Evolutionary conservation across 345 rosid genomes (phyloP).

Genomic region (Cardamine resedifolia): DNA sequence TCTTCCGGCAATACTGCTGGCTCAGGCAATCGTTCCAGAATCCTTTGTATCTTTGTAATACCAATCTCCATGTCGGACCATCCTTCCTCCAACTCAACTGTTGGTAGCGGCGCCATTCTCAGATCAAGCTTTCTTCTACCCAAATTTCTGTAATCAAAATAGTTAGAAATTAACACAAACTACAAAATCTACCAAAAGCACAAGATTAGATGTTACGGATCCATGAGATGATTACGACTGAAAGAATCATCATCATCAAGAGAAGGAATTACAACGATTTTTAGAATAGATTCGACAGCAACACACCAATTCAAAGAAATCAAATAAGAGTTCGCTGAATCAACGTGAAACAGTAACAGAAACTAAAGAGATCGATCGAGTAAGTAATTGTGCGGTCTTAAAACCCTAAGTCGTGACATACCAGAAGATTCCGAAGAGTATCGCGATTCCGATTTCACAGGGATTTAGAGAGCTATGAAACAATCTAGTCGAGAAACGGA

Average conservation of each 20-base stretch:
- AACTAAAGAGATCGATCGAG: neutral
- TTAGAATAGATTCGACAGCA: neutral
- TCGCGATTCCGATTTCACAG: neutral
- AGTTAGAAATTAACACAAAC: neutral
- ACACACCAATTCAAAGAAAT: neutral
- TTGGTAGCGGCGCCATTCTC: conserved; percentile 38
- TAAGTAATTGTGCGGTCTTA: neutral
- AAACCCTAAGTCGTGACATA: conserved; percentile 7
- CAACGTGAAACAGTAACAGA: neutral
- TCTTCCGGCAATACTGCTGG: conserved; percentile 45
- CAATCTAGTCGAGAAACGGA: neutral
- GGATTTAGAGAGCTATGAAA: neutral
- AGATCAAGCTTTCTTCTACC: neutral
- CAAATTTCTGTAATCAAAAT: neutral
- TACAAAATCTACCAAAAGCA: neutral
- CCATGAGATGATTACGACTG: neutral
- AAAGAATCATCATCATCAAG: neutral
- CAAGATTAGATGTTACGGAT: neutral
- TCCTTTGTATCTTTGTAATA: conserved; percentile 52
- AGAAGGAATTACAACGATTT: neutral
- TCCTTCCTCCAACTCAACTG: conserved; percentile 52
- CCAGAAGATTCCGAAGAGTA: neutral
- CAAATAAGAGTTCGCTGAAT: too few relatives aligned
- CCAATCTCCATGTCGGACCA: conserved; percentile 60
- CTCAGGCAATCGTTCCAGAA: conserved; percentile 58